A percentile compares a stretch with the other conserved stretches of the same genome.
Conservation (phyloP, 108 stramenopile species). For the Aureococcus anophagefferens region DNA sequence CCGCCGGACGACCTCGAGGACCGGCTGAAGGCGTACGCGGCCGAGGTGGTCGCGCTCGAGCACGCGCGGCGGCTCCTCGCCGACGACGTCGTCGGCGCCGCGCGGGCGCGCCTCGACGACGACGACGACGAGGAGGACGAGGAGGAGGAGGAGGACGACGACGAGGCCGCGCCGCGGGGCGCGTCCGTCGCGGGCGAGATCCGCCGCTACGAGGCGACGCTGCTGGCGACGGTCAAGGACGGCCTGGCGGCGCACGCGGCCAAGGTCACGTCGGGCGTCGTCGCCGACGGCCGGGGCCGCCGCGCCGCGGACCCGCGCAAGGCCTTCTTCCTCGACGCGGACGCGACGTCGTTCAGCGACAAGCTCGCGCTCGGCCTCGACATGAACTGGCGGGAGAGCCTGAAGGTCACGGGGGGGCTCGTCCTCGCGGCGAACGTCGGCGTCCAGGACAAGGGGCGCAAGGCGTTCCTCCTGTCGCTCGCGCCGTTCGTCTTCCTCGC, state of each 20-base stretch:
- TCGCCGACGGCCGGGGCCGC: neutral
- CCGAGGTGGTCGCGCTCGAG: neutral
- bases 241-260: neutral
- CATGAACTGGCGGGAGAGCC: neutral
- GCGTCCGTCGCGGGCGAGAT: neutral
- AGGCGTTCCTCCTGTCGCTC: neutral
- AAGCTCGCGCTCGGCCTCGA: neutral
- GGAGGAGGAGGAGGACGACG: neutral
- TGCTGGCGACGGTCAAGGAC: neutral
- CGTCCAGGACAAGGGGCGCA: neutral
- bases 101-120: no score
- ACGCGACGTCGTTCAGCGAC: neutral
- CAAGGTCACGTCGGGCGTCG: neutral
- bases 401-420: neutral
- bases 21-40: neutral
- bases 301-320: neutral
- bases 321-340: neutral
- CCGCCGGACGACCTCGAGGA: neutral
- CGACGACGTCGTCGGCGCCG: neutral
- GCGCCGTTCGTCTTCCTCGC: neutral
- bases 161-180: neutral
- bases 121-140: neutral
- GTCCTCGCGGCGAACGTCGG: neutral
- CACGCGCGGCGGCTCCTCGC: neutral
- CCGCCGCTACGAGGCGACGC: neutral